These are phyloP conservation scores for Microascus cirrosus DNA, from an alignment of 2,329 filamentous ascomycete species.

Conservation along the genomic window DNA sequence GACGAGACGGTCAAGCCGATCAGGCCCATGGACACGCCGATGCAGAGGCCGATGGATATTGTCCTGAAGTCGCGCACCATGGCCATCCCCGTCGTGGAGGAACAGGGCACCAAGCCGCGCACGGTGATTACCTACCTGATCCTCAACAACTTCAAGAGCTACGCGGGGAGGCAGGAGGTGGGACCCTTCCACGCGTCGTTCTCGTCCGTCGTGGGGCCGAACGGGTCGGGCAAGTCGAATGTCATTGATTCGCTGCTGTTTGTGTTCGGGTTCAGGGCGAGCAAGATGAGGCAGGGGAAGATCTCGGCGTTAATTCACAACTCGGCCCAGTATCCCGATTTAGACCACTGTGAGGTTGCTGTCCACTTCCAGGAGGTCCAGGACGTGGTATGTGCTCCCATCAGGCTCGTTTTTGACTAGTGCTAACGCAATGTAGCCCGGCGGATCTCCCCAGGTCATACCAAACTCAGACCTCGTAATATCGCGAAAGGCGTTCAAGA, in stretches of 20 bases:
- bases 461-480: conserved; percentile 79
- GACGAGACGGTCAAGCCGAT: conserved; percentile 52
- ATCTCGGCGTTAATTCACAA: conserved; percentile 97
- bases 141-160: conserved; percentile 97
- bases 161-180: conserved; percentile 88
- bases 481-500: conserved; percentile 89
- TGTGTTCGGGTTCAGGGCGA: conserved; percentile 97
- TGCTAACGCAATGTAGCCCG: conserved; percentile 38
- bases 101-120: conserved; percentile 66
- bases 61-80: conserved; percentile 74
- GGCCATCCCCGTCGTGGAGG: conserved; percentile 57
- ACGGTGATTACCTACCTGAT: conserved; percentile 90
- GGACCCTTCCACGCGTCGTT: conserved; percentile 96
- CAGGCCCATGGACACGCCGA: conserved; percentile 62
- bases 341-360: conserved; percentile 89
- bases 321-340: conserved; percentile 72
- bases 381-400: conserved; percentile 49
- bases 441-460: conserved; percentile 63
- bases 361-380: conserved; percentile 95
- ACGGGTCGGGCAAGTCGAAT: conserved; percentile 96
- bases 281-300: conserved; percentile 98
- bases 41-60: conserved; percentile 91
- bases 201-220: conserved; percentile 94
- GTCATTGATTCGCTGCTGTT: conserved; percentile 97
- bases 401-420: not conserved